Conservation (phyloP, 2,329 filamentous ascomycete species). For the Botrytis cinerea region DNA sequence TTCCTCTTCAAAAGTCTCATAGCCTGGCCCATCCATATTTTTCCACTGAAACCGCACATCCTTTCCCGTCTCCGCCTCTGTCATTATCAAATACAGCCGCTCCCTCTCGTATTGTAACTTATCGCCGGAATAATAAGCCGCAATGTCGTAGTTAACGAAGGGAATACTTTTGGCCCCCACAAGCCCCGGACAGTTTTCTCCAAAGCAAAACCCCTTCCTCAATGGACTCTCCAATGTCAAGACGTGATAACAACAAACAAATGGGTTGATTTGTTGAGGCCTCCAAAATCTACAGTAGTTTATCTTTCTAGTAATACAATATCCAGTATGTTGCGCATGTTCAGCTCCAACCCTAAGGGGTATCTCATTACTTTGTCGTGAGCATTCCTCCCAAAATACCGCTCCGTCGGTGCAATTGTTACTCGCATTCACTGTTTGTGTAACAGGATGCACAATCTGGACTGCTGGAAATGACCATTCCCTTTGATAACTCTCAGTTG, state of each 20-base stretch:
- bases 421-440: background rate
- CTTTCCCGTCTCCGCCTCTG: background rate
- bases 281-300: background rate
- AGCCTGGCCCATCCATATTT: background rate
- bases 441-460: no score
- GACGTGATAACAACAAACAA: background rate
- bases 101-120: background rate
- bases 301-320: background rate
- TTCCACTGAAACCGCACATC: background rate
- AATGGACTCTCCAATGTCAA: background rate
- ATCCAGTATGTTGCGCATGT: background rate
- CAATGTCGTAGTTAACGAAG: background rate
- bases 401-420: background rate
- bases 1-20: background rate
- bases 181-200: constrained; percentile 2
- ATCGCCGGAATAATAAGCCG: background rate
- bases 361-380: rapidly evolving
- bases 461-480: constrained; percentile 10
- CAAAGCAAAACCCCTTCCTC: background rate
- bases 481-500: background rate
- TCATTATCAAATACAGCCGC: background rate
- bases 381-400: background rate
- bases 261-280: background rate
- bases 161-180: background rate
- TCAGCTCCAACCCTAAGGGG: background rate